phyloP scores from a whole-genome alignment of 805 yeast species.

The Metschnikowia chrysomelidarum region DNA sequence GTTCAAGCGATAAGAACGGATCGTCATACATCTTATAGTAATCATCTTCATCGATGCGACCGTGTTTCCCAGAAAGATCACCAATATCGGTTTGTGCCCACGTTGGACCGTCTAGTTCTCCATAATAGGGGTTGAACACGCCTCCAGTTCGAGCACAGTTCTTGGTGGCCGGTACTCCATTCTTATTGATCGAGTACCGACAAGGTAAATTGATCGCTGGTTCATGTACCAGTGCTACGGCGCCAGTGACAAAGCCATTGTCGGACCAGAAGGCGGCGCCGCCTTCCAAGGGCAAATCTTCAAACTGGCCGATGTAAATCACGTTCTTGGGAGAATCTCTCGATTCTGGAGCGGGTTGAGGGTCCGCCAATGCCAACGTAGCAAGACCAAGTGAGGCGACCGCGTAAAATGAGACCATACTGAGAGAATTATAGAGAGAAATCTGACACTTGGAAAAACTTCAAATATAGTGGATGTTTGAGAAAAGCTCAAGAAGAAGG shows the following conservation, averaged over 20 bases:
- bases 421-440: no score
- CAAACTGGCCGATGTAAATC: constrained; percentile 27
- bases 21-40: constrained; percentile 26
- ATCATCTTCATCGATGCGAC: constrained; percentile 27
- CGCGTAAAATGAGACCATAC: no score
- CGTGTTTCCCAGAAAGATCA: constrained; percentile 42
- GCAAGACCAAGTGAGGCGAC: no score
- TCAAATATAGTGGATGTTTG: no score
- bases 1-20: constrained; percentile 32
- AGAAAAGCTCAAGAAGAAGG: no score
- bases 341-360: constrained; percentile 28
- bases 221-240: constrained; percentile 65
- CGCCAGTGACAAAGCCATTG: constrained; percentile 60
- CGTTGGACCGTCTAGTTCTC: constrained; percentile 25
- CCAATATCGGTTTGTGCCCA: constrained; percentile 31
- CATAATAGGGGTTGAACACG: constrained; percentile 41
- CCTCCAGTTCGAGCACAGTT: constrained; percentile 29
- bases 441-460: no score
- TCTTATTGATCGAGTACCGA: constrained; percentile 37
- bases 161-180: constrained; percentile 35
- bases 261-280: constrained; percentile 26
- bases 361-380: no score
- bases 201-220: constrained; percentile 59
- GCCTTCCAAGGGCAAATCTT: no score
- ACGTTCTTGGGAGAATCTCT: constrained; percentile 29